Evolutionary conservation across 176 grass and related monocot species (phyloP).

Genomic region (Carex littledalei): DNA sequence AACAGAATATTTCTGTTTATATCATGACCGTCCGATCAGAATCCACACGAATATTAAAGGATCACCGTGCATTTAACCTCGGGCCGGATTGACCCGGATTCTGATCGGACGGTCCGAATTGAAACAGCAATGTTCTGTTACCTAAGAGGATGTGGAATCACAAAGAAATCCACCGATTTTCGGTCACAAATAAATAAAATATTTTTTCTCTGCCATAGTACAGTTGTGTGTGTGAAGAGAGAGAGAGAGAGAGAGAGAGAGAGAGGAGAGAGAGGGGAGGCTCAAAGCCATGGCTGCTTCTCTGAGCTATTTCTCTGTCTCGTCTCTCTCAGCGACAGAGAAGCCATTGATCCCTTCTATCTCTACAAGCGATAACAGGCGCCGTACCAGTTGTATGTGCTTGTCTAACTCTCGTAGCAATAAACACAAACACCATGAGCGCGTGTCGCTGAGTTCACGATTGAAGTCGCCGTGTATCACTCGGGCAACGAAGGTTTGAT

Average conservation of each 20-base stretch:
- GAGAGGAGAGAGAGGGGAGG: background rate
- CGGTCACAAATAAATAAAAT: background rate
- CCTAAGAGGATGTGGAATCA: too few relatives aligned
- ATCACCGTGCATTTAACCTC: too few relatives aligned
- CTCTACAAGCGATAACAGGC: background rate
- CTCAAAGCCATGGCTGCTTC: conserved; percentile 11
- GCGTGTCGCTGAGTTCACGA: background rate
- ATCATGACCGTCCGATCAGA: too few relatives aligned
- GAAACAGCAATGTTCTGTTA: too few relatives aligned
- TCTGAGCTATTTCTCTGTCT: conserved; percentile 10
- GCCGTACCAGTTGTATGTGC: background rate
- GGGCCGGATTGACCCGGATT: too few relatives aligned
- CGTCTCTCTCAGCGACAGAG: conserved; percentile 12
- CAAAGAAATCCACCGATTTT: background rate
- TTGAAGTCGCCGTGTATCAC: background rate
- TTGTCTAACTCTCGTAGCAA: background rate
- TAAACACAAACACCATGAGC: background rate
- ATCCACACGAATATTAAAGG: too few relatives aligned
- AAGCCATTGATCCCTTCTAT: background rate
- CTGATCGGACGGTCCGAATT: too few relatives aligned
- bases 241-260: conserved; percentile 5
- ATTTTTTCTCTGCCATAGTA: background rate
- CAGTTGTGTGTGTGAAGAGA: background rate
- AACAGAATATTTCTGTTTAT: too few relatives aligned
- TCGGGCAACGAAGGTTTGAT: conserved; percentile 9